Evolutionary conservation across 2,329 filamentous ascomycete genomes (phyloP).

Genomic region (Drechslerella stenobrocha): DNA sequence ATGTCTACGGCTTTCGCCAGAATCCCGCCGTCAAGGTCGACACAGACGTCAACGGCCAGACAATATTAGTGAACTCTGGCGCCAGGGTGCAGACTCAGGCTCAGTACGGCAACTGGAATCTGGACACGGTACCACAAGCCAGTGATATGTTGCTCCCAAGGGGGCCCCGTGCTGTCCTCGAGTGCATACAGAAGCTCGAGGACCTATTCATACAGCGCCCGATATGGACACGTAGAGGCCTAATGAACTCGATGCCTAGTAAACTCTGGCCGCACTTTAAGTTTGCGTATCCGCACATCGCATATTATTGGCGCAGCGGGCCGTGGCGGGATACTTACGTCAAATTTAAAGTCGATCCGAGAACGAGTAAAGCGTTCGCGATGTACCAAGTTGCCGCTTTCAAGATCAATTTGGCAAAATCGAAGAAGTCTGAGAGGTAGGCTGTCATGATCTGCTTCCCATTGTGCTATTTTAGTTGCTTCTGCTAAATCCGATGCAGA

Average conservation of each 20-base stretch:
- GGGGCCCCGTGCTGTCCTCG: conserved; percentile 55
- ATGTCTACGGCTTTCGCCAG: conserved; percentile 75
- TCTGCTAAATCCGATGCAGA: conserved; percentile 12
- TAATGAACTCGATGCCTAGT: conserved; percentile 73
- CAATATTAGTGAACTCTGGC: conserved; percentile 63
- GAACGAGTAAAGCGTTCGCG: conserved; percentile 73
- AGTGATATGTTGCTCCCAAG: conserved; percentile 61
- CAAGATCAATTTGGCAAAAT: conserved; percentile 62
- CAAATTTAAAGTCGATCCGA: conserved; percentile 82
- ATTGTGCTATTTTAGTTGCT: not conserved
- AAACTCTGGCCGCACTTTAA: conserved; percentile 61
- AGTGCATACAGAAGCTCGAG: conserved; percentile 60
- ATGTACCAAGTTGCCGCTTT: conserved; percentile 89
- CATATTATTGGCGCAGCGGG: conserved; percentile 89
- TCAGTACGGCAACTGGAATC: conserved; percentile 65
- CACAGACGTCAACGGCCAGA: conserved; percentile 62
- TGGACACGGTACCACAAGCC: conserved; percentile 66
- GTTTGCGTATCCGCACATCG: conserved; percentile 77
- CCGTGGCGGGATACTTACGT: conserved; percentile 90
- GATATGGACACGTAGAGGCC: conserved; percentile 80
- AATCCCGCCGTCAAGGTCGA: conserved; percentile 74
- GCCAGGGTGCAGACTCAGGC: conserved; percentile 64
- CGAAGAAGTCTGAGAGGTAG: conserved; percentile 45
- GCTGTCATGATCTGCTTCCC: not conserved
- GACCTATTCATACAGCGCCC: conserved; percentile 72